A percentile compares a stretch with the other conserved stretches of the same genome.
Conservation (phyloP, 2,329 filamentous ascomycete species). For the Geosmithia putterillii region DNA sequence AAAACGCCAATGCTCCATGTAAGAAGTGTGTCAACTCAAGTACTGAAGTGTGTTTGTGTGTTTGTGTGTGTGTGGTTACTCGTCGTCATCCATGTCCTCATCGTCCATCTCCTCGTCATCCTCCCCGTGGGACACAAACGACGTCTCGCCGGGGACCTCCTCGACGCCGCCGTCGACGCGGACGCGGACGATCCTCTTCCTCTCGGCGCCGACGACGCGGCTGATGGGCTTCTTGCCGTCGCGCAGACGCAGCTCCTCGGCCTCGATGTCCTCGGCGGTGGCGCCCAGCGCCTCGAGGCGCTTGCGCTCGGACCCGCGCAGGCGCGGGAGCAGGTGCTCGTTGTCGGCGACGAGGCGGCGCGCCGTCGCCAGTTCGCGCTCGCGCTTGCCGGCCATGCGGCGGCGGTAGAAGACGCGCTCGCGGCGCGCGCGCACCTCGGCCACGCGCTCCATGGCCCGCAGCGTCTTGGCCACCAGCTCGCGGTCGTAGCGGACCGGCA, state of each 20-base stretch:
- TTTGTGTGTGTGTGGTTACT: no score
- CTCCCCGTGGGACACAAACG: conserved; percentile 8
- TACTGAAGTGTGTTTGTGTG: no score
- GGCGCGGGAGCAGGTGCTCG: conserved; percentile 75
- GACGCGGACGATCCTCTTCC: conserved; percentile 22
- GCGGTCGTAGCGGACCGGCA: conserved; percentile 91
- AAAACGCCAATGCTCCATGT: background rate
- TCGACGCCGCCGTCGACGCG: conserved; percentile 22
- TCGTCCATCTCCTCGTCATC: conserved; percentile 8
- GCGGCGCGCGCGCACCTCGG: conserved; percentile 70
- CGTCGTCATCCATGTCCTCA: no score
- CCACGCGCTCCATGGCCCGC: conserved; percentile 81
- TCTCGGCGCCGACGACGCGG: conserved; percentile 29
- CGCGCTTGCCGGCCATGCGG: conserved; percentile 83
- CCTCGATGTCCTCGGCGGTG: conserved; percentile 35
- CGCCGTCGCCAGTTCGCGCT: conserved; percentile 65
- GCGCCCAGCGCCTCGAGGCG: conserved; percentile 42
- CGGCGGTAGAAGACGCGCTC: conserved; percentile 91
- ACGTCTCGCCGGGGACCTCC: conserved; percentile 7
- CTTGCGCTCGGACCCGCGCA: conserved; percentile 51
- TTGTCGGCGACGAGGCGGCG: conserved; percentile 84
- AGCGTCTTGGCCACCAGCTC: conserved; percentile 80
- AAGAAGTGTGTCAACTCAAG: no score
- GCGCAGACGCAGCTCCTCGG: conserved; percentile 15
- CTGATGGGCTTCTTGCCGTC: conserved; percentile 15